Conservation (phyloP, 2,329 filamentous ascomycete species). For the Diaporthe amygdali region DNA sequence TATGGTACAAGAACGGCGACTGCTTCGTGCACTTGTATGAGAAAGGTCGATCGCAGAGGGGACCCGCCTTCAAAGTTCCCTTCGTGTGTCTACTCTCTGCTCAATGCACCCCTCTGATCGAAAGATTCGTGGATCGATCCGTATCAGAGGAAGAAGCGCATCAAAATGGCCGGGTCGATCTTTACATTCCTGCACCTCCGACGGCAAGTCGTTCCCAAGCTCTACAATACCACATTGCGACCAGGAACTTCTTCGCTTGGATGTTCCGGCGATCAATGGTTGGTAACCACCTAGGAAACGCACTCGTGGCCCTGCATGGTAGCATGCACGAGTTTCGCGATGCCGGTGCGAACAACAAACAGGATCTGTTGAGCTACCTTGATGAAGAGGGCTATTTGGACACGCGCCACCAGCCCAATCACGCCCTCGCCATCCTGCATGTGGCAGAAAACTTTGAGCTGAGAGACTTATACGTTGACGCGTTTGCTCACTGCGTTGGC, state of each 20-base stretch:
- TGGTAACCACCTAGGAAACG: slow-evolving; percentile 67
- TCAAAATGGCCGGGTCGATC: slow-evolving; percentile 49
- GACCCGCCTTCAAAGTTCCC: slow-evolving; percentile 71
- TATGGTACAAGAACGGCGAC: slow-evolving; percentile 72
- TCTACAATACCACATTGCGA: slow-evolving; percentile 69
- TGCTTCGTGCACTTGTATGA: slow-evolving; percentile 73
- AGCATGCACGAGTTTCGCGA: slow-evolving; percentile 68
- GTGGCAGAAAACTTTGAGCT: slow-evolving; percentile 71
- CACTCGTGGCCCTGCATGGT: slow-evolving; percentile 68
- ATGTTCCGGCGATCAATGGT: slow-evolving; percentile 69
- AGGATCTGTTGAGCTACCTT: slow-evolving; percentile 69
- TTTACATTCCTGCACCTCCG: slow-evolving; percentile 73
- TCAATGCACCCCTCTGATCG: slow-evolving; percentile 65
- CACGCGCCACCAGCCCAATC: slow-evolving; percentile 68
- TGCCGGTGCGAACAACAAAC: slow-evolving; percentile 57
- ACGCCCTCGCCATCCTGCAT: slow-evolving; percentile 71
- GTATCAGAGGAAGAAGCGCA: slow-evolving; percentile 28
- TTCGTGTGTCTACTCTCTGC: slow-evolving; percentile 61
- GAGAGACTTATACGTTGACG: slow-evolving; percentile 71
- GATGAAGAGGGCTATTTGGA: slow-evolving; percentile 73
- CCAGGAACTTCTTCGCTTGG: slow-evolving; percentile 79
- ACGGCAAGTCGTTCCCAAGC: slow-evolving; percentile 57
- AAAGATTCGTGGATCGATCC: slow-evolving; percentile 50
- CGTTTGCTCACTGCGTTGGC: slow-evolving; percentile 79
- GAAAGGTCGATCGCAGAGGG: slow-evolving; percentile 67